A percentile compares a stretch with the other conserved stretches of the same genome.
Evolutionary conservation across 2,329 filamentous ascomycete genomes (phyloP).

Genomic region (Samsoniella hepiali): DNA sequence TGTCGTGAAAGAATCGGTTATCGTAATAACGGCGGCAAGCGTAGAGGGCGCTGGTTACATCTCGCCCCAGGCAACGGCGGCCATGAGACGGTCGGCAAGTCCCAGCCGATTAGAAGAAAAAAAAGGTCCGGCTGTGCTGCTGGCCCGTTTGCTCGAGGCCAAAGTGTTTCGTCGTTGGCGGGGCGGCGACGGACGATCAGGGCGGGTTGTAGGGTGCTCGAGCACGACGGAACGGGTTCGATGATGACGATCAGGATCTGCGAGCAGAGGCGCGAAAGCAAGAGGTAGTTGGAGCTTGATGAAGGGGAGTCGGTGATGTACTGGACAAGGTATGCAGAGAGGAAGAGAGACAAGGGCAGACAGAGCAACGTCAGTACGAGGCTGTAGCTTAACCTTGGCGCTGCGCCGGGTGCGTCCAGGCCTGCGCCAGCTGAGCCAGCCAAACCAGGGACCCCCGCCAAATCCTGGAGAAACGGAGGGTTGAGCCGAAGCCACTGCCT

Average conservation of each 20-base stretch:
- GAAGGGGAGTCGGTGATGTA: background rate
- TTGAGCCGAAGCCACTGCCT: background rate
- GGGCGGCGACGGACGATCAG: background rate
- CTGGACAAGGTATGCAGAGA: background rate
- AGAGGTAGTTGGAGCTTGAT: background rate
- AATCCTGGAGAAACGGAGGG: background rate
- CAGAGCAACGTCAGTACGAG: conserved; percentile 11
- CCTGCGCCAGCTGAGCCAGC: background rate
- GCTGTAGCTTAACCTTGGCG: conserved; percentile 9
- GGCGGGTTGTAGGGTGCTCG: background rate
- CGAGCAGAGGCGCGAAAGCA: background rate
- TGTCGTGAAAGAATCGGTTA: conserved; percentile 29
- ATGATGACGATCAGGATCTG: background rate
- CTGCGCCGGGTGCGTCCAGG: background rate
- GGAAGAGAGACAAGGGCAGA: background rate
- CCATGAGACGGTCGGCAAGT: background rate
- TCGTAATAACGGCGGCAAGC: conserved; percentile 6
- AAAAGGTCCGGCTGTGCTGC: background rate
- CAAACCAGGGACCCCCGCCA: background rate
- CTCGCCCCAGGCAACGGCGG: background rate
- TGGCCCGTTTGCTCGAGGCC: background rate
- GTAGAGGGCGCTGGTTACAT: conserved; percentile 3
- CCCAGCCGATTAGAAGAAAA: background rate
- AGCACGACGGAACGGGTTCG: background rate
- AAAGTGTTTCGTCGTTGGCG: background rate